Evolutionary conservation across 2,329 filamentous ascomycete genomes (phyloP).

Genomic region (Fusarium sublunatum): DNA sequence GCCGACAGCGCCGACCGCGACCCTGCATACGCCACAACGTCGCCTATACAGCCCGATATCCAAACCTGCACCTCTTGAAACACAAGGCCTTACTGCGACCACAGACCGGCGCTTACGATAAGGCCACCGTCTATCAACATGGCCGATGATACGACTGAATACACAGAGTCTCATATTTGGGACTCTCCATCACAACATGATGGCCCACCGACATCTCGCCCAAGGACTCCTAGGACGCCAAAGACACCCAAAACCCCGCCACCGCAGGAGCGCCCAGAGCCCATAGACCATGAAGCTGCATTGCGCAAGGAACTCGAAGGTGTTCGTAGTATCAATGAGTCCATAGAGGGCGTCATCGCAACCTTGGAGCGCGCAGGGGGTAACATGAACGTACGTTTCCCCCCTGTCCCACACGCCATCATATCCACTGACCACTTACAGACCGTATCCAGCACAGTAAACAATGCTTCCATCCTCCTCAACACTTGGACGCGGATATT

Average conservation of each 20-base stretch:
- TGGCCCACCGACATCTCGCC: constrained; percentile 45
- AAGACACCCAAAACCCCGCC: constrained; percentile 61
- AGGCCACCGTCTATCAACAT: constrained; percentile 48
- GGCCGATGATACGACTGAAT: constrained; percentile 57
- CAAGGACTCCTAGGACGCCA: constrained; percentile 56
- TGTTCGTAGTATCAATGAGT: constrained; percentile 86
- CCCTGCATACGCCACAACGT: constrained; percentile 26
- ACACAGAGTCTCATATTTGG: constrained; percentile 63
- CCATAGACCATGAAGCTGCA: constrained; percentile 75
- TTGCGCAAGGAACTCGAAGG: constrained; percentile 84
- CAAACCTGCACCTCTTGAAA: constrained; percentile 23
- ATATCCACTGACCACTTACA: constrained; percentile 38
- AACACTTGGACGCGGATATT: constrained; percentile 97
- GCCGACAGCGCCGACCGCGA: constrained; percentile 32
- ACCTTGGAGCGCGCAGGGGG: constrained; percentile 77
- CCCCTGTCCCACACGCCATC: background rate
- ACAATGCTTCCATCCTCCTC: constrained; percentile 87
- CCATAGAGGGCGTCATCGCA: constrained; percentile 81
- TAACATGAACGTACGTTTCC: constrained; percentile 75
- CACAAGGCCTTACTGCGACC: constrained; percentile 26
- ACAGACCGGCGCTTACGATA: constrained; percentile 23
- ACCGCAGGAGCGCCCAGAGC: constrained; percentile 58
- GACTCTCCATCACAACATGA: constrained; percentile 56
- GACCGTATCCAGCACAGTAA: constrained; percentile 88
- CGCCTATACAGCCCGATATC: constrained; percentile 7